A percentile compares a stretch with the other conserved stretches of the same genome.
phyloP scores from a whole-genome alignment of 495 filamentous ascomycete genomes.

The Trichoderma virens region DNA sequence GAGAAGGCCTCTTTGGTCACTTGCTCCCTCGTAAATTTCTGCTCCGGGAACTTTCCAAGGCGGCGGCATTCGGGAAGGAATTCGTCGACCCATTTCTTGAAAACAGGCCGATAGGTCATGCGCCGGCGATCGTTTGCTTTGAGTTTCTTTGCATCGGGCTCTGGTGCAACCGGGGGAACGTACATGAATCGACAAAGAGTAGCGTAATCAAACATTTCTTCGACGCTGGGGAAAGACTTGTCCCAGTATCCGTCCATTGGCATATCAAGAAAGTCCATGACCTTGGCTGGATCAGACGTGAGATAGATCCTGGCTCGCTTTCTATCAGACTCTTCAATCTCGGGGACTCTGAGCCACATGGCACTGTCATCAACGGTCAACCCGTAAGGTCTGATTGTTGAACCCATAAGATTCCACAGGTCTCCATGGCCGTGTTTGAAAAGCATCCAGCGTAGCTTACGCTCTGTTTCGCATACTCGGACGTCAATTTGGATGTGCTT shows the following conservation, averaged over 20 bases:
- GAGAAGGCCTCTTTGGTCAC: slow-evolving; percentile 29
- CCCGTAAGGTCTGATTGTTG: slow-evolving; percentile 51
- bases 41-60: slow-evolving; percentile 18
- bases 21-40: slow-evolving; percentile 18
- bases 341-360: slow-evolving; percentile 51
- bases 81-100: slow-evolving; percentile 45
- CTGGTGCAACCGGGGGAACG: slow-evolving; percentile 20
- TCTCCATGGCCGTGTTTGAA: slow-evolving; percentile 60
- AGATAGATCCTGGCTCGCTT: slow-evolving; percentile 51
- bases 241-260: slow-evolving; percentile 32
- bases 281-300: slow-evolving; percentile 40
- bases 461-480: slow-evolving; percentile 34
- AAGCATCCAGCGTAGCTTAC: slow-evolving; percentile 47
- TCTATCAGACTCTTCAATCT: slow-evolving; percentile 49
- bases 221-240: slow-evolving; percentile 37
- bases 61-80: slow-evolving; percentile 39
- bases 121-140: slow-evolving; percentile 46
- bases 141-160: slow-evolving; percentile 30
- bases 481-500: slow-evolving; percentile 59
- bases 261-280: slow-evolving; percentile 54
- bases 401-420: slow-evolving; percentile 57
- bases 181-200: slow-evolving; percentile 46
- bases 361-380: slow-evolving; percentile 54
- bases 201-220: slow-evolving; percentile 51
- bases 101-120: slow-evolving; percentile 39